These are phyloP conservation scores for Fusarium sp. DNA, from an alignment of 2,329 filamentous ascomycete genomes.

Conservation along the genomic window DNA sequence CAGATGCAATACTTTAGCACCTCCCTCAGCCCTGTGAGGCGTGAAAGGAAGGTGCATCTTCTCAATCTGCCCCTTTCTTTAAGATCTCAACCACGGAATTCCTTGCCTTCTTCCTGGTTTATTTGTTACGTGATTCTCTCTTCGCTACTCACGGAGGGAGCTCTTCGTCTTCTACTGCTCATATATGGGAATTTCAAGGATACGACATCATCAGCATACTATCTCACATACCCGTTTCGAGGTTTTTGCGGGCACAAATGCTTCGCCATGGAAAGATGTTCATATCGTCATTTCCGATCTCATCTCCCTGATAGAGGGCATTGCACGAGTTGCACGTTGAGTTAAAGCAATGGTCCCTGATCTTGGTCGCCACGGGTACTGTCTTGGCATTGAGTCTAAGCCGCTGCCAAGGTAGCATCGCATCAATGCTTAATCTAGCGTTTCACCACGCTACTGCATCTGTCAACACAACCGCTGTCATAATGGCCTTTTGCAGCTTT, in stretches of 20 bases:
- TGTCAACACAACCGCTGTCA: conserved; percentile 22
- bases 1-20: background rate
- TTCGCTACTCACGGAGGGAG: too few relatives aligned
- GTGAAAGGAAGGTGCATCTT: background rate
- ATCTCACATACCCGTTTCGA: background rate
- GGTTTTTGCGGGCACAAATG: background rate
- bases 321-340: background rate
- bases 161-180: too few relatives aligned
- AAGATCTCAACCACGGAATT: too few relatives aligned
- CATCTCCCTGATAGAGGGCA: conserved; percentile 1
- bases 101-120: too few relatives aligned
- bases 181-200: too few relatives aligned
- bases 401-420: conserved; percentile 48
- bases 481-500: background rate
- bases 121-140: too few relatives aligned
- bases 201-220: too few relatives aligned
- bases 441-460: conserved; percentile 37
- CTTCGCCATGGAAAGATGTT: background rate
- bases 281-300: conserved; percentile 1
- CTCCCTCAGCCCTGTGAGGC: background rate
- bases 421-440: conserved; percentile 47
- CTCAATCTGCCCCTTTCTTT: background rate
- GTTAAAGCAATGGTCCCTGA: conserved; percentile 11
- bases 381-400: conserved; percentile 40
- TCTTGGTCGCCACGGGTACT: conserved; percentile 15